Conservation (phyloP, 192 early-diverging fungal genomes). For the Backusella psychrophila region DNA sequence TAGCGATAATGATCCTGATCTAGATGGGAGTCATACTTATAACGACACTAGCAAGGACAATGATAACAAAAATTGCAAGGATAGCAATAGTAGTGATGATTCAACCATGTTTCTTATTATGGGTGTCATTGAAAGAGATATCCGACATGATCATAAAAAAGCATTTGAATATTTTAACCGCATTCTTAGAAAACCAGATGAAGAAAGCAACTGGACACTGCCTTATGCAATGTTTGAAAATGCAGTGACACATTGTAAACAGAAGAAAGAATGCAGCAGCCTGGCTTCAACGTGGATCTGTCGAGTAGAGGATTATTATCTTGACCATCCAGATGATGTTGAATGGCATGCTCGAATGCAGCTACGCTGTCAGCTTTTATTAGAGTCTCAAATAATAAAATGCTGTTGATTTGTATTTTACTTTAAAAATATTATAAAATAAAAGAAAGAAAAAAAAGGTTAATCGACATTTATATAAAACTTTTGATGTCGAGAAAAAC, state of each 20-base stretch:
- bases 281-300: neutral
- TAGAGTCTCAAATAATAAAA: slow-evolving; percentile 5
- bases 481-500: no score
- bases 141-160: neutral
- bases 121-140: slow-evolving; percentile 2
- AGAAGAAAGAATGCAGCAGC: neutral
- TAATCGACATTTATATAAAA: no score
- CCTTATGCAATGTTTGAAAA: slow-evolving; percentile 11
- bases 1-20: neutral
- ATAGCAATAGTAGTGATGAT: neutral
- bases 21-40: neutral
- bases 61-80: neutral
- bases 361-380: slow-evolving; percentile 6
- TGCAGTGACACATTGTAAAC: slow-evolving; percentile 1
- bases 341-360: slow-evolving; percentile 9
- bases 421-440: no score
- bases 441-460: no score
- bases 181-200: neutral
- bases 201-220: neutral
- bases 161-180: slow-evolving; percentile 1
- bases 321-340: neutral
- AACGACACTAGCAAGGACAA: neutral
- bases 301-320: slow-evolving; percentile 1
- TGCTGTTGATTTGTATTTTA: neutral
- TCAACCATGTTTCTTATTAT: neutral